Evolutionary conservation across 495 filamentous ascomycete genomes (phyloP).

Genomic region (Neohortaea acidophila): DNA sequence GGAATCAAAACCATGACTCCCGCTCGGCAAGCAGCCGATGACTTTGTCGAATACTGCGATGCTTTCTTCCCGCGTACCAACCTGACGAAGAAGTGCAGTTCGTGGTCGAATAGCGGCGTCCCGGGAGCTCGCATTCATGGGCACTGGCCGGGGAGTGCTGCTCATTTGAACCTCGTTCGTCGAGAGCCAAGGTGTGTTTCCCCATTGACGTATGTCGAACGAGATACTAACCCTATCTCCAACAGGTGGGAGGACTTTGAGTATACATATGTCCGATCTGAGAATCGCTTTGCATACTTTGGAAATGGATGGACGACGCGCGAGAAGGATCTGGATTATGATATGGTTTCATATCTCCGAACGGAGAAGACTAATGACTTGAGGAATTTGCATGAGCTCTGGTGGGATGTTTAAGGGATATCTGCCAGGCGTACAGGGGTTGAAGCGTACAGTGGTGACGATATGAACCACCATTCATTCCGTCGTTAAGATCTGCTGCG

Average conservation of each 20-base stretch:
- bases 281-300: slow-evolving; percentile 43
- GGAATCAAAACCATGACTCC: slow-evolving; percentile 46
- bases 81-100: slow-evolving; percentile 46
- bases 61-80: slow-evolving; percentile 47
- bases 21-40: slow-evolving; percentile 39
- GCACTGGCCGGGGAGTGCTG: slow-evolving; percentile 50
- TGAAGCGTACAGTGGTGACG: too few species aligned
- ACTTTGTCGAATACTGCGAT: slow-evolving; percentile 49
- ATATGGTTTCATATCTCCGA: slow-evolving; percentile 38
- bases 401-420: too few species aligned
- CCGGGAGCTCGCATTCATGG: slow-evolving; percentile 45
- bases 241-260: slow-evolving; percentile 71
- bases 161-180: slow-evolving; percentile 40
- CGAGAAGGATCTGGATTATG: slow-evolving; percentile 27
- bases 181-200: slow-evolving; percentile 44
- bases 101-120: slow-evolving; percentile 53
- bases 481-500: too few species aligned
- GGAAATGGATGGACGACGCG: slow-evolving; percentile 40
- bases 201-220: too few species aligned
- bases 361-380: slow-evolving; percentile 30
- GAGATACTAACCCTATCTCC: too few species aligned
- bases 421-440: too few species aligned
- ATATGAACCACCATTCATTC: too few species aligned
- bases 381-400: slow-evolving; percentile 34
- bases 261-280: slow-evolving; percentile 37